phyloP scores from a whole-genome alignment of 179 eudicot genomes.

The Patellifolia procumbens region DNA sequence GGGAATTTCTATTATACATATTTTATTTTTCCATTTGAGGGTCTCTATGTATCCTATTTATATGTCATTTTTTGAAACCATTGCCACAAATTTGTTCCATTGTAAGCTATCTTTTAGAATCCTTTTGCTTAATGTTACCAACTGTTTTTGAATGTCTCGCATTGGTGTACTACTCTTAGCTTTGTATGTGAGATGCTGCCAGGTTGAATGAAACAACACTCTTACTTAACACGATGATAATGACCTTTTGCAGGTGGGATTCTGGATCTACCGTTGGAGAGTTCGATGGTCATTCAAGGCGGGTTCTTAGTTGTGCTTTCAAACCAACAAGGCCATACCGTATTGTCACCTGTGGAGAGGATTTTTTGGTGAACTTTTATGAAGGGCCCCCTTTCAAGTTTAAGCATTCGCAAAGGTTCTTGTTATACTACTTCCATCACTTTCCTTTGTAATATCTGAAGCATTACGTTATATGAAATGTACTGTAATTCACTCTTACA shows the following conservation, averaged over 20 bases:
- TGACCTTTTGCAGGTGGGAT: constrained; percentile 77
- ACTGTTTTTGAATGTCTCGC: neutral
- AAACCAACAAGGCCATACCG: constrained; percentile 97
- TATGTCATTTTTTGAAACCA: neutral
- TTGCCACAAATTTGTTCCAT: neutral
- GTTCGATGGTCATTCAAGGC: constrained; percentile 93
- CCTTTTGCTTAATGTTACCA: neutral
- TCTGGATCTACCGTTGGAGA: constrained; percentile 95
- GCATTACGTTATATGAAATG: neutral
- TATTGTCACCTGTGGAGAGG: constrained; percentile 95
- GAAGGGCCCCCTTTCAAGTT: constrained; percentile 99
- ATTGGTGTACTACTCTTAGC: neutral
- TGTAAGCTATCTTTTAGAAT: neutral
- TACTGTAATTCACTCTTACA: neutral
- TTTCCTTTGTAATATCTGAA: neutral
- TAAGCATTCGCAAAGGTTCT: constrained; percentile 87
- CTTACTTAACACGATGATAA: constrained; percentile 3
- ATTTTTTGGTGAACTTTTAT: constrained; percentile 84
- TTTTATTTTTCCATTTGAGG: neutral
- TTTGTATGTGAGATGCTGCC: neutral
- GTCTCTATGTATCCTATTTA: neutral
- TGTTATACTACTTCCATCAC: constrained; percentile 7
- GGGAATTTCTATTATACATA: neutral
- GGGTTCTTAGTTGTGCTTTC: constrained; percentile 95
- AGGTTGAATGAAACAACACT: neutral